These are phyloP conservation scores for Reticulascus tulasneorum DNA, from an alignment of 2,329 filamentous ascomycete species.

Conservation along the genomic window DNA sequence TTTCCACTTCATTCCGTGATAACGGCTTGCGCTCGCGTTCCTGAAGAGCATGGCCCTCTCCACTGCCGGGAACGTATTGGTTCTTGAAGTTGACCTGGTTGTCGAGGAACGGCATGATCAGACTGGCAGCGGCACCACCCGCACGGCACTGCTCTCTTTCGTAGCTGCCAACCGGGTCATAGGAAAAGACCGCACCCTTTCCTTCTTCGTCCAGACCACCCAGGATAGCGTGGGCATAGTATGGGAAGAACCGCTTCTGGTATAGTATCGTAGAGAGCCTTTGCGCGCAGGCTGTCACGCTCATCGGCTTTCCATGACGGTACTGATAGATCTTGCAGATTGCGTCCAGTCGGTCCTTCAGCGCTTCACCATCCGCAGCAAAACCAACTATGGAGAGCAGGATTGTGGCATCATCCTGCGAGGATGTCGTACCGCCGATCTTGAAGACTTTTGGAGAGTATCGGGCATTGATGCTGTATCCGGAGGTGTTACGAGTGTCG, in stretches of 20 bases:
- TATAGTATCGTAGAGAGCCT: constrained; percentile 94
- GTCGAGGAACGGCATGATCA: constrained; percentile 99
- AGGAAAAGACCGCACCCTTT: constrained; percentile 90
- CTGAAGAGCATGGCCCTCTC: constrained; percentile 74
- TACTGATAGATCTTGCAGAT: constrained; percentile 99
- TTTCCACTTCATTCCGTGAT: constrained; percentile 69
- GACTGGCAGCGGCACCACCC: constrained; percentile 82
- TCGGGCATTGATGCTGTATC: constrained; percentile 98
- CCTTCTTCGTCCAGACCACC: constrained; percentile 93
- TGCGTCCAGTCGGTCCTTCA: constrained; percentile 90
- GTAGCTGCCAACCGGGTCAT: constrained; percentile 96
- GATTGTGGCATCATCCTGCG: constrained; percentile 80
- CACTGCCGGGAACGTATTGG: constrained; percentile 86
- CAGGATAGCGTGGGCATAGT: constrained; percentile 93
- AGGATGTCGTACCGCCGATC: constrained; percentile 85
- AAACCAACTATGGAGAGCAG: constrained; percentile 94
- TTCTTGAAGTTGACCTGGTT: constrained; percentile 99
- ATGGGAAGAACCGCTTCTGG: constrained; percentile 97
- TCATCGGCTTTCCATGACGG: constrained; percentile 96
- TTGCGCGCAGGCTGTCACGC: constrained; percentile 89
- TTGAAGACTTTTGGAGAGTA: constrained; percentile 95
- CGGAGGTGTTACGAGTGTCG: constrained; percentile 91
- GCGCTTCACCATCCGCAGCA: constrained; percentile 86
- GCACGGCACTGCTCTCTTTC: constrained; percentile 95
- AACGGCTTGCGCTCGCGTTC: constrained; percentile 68